Evolutionary conservation across 192 early-diverging fungal genomes (phyloP).

Genomic region (Coemansia umbellata): DNA sequence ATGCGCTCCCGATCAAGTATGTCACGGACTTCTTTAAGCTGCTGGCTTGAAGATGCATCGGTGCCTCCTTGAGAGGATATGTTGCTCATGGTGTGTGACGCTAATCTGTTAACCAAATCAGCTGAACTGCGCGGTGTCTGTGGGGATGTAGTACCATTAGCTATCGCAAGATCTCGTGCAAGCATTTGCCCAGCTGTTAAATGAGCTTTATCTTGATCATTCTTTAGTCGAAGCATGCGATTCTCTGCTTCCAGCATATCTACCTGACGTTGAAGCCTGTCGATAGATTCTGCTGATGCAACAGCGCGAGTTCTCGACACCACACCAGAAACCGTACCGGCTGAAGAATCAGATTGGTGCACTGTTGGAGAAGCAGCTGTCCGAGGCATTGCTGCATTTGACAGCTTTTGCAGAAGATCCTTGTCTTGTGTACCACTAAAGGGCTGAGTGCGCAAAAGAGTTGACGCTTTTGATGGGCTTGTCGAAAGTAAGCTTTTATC

Average conservation of each 20-base stretch:
- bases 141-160: constrained; percentile 17
- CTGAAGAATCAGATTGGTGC: neutral
- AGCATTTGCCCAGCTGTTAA: constrained; percentile 57
- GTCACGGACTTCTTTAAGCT: constrained; percentile 23
- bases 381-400: constrained; percentile 4
- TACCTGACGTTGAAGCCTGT: constrained; percentile 60
- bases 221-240: constrained; percentile 61
- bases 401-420: neutral
- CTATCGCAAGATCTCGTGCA: constrained; percentile 36
- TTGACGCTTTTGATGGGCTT: neutral
- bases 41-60: neutral
- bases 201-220: constrained; percentile 57
- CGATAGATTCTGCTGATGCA: constrained; percentile 15
- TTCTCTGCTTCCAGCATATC: constrained; percentile 72
- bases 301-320: neutral
- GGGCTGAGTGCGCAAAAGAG: constrained; percentile 1
- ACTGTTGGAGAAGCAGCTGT: neutral
- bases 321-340: neutral
- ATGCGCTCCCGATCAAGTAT: constrained; percentile 36
- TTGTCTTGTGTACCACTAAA: neutral
- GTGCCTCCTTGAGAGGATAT: too few relatives aligned
- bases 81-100: too few relatives aligned
- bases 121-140: constrained; percentile 8
- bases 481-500: neutral
- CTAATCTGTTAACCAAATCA: too few relatives aligned